Base-by-base conservation (phyloP, 139 green algal species). In the Coelastrella sp. region DNA sequence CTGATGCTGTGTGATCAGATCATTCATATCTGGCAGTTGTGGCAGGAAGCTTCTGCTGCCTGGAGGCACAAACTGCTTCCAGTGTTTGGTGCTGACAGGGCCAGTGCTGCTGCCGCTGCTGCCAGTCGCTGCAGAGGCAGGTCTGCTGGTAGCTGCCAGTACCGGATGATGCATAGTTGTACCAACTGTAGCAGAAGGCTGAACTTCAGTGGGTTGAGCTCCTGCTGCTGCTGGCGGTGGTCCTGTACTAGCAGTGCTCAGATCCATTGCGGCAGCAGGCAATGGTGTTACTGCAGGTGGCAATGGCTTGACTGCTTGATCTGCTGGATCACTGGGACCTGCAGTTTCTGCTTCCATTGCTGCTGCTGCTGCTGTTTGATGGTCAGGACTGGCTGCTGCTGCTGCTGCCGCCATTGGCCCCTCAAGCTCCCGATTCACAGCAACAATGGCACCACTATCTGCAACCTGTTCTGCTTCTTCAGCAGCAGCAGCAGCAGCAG, bases 11-110 rank as follows among this genome's bases (percentile, higher is more conserved):
- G 74, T 64, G 10, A n/a, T 13, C 14, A 60, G 22, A 10, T 78
- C 19, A 20, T 14, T 66, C 13, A 77, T 22, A 19, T 90, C 86
- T 11, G 86, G 86, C 32, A 76, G 86, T 3, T 22, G 22, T 8
- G 74, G 74, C 32, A 90, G 32, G 73, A 90, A 83, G 57, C 22
- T 78, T n/a, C 59, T 23, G 86, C 47, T 56, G 6, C 60, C 23
- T 60, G 74, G 74, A 22, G 32, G 11, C 10, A 90, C 64, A 77
- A 87, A 87, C 61, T 77, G 80, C 59, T 75, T 73, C 80, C 59
- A 74, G 59, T 86, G 80, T 13, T 32, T 64, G 7, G 14, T 74
- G 80, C 80, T 59, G 59, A 5, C 8, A 3, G 59, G 2, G 11
- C n/a, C 54, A 68, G 22, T 75, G 60, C 23, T 78, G 61, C 80